phyloP scores from a whole-genome alignment of 1,284 basidiomycete genomes.

The Boletus nobilissimus region DNA sequence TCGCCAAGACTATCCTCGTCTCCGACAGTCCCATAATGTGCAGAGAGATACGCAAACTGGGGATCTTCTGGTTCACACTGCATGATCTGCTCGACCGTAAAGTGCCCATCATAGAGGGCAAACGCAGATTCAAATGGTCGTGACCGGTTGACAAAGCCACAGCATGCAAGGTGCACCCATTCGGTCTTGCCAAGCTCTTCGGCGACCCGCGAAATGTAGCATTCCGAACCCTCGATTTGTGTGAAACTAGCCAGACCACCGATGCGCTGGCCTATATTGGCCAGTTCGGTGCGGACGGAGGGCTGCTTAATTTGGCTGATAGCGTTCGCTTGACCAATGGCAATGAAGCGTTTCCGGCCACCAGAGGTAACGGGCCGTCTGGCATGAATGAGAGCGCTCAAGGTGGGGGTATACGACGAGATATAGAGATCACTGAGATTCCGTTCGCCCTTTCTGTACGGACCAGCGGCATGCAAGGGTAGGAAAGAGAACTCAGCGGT shows the following conservation, averaged over 20 bases:
- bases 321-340: not conserved
- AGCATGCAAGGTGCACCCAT: conserved; percentile 27
- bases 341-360: not conserved
- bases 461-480: no score
- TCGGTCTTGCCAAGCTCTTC: conserved; percentile 11
- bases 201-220: not conserved
- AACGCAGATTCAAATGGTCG: conserved; percentile 39
- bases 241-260: not conserved
- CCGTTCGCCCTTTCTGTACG: no score
- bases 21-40: conserved; percentile 37
- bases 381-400: not conserved
- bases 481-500: no score
- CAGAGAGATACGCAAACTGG: conserved; percentile 47
- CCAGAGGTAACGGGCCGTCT: not conserved
- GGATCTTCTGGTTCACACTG: conserved; percentile 36
- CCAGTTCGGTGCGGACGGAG: not conserved
- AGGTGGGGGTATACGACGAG: not conserved
- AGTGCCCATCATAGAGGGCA: conserved; percentile 30
- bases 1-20: not conserved
- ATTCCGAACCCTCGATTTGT: not conserved
- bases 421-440: not conserved
- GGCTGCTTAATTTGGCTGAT: not conserved
- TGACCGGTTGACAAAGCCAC: conserved; percentile 18
- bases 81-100: conserved; percentile 38
- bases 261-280: not conserved